Evolutionary conservation across 2,329 filamentous ascomycete species (phyloP).

Genomic region (Coleophoma crateriformis): DNA sequence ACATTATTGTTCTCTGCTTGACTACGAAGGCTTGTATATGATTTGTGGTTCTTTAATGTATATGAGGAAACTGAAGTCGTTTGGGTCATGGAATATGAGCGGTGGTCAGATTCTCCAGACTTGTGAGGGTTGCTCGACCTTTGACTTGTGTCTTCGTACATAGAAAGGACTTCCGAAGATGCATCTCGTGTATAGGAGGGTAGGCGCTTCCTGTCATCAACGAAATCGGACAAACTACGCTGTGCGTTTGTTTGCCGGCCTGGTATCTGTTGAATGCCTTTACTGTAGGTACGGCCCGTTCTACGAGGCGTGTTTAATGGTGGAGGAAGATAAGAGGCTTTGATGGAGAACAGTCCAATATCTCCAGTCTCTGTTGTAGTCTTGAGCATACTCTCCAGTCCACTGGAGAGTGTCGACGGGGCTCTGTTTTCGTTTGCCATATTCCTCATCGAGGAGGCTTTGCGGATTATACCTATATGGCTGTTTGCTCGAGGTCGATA

Average conservation of each 20-base stretch:
- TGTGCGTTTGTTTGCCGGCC: slow-evolving; percentile 13
- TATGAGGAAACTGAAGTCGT: slow-evolving; percentile 30
- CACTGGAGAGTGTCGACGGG: slow-evolving; percentile 43
- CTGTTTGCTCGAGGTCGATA: slow-evolving; percentile 9
- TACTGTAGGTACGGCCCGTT: slow-evolving; percentile 7
- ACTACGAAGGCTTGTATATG: slow-evolving; percentile 42
- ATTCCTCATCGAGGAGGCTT: slow-evolving; percentile 35
- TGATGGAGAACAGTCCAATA: slow-evolving; percentile 55
- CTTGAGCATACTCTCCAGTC: slow-evolving; percentile 59
- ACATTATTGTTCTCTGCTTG: slow-evolving; percentile 38
- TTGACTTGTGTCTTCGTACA: slow-evolving; percentile 47
- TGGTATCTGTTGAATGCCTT: slow-evolving; percentile 11
- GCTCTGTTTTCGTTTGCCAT: slow-evolving; percentile 24
- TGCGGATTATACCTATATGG: slow-evolving; percentile 6
- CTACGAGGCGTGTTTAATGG: slow-evolving; percentile 16
- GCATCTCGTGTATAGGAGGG: slow-evolving; percentile 41
- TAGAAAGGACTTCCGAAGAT: slow-evolving; percentile 49
- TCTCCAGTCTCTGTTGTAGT: slow-evolving; percentile 63
- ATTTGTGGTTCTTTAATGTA: slow-evolving; percentile 40
- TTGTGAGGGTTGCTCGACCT: slow-evolving; percentile 37
- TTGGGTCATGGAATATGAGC: slow-evolving; percentile 49
- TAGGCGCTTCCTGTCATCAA: slow-evolving; percentile 38
- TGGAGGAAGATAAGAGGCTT: slow-evolving; percentile 28
- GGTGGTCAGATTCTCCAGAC: slow-evolving; percentile 36
- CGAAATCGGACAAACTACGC: slow-evolving; percentile 17